phyloP scores from a whole-genome alignment of 2,329 filamentous ascomycete species.

The Fragosphaeria purpurea region DNA sequence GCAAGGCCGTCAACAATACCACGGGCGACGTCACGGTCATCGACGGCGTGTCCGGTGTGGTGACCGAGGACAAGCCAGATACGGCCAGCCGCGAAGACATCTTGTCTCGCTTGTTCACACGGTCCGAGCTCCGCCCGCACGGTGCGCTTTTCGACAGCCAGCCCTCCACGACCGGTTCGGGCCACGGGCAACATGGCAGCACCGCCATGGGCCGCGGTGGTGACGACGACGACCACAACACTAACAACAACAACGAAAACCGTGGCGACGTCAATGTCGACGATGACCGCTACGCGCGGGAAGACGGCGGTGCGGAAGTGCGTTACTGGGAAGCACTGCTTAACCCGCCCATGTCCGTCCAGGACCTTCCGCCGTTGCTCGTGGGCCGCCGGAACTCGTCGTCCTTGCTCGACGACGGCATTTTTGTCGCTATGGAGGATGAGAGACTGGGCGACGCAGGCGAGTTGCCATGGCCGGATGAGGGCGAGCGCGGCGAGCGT shows the following conservation, averaged over 20 bases:
- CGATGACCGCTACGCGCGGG: conserved; percentile 9
- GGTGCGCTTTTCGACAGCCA: not conserved
- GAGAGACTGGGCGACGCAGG: not conserved
- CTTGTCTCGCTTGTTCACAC: conserved; percentile 29
- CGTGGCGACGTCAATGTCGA: not conserved
- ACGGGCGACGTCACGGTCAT: conserved; percentile 57
- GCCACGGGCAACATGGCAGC: not conserved
- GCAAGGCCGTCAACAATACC: conserved; percentile 47
- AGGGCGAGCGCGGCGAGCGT: no score
- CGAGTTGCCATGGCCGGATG: no score
- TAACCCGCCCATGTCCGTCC: conserved; percentile 34
- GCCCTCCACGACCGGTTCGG: conserved; percentile 2
- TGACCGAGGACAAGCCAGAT: conserved; percentile 51
- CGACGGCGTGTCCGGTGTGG: conserved; percentile 45
- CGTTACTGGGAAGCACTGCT: conserved; percentile 35
- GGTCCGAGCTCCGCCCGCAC: conserved; percentile 13
- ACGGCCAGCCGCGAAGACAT: conserved; percentile 13
- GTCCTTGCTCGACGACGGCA: not conserved
- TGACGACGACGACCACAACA: not conserved
- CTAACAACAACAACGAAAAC: not conserved
- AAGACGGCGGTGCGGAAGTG: conserved; percentile 21
- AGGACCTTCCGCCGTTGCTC: conserved; percentile 32
- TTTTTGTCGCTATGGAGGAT: conserved; percentile 2
- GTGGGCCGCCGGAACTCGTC: conserved; percentile 9
- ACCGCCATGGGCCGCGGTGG: not conserved